phyloP scores from a whole-genome alignment of 768 basidiomycete species.

The Rhodotorula diobovata region DNA sequence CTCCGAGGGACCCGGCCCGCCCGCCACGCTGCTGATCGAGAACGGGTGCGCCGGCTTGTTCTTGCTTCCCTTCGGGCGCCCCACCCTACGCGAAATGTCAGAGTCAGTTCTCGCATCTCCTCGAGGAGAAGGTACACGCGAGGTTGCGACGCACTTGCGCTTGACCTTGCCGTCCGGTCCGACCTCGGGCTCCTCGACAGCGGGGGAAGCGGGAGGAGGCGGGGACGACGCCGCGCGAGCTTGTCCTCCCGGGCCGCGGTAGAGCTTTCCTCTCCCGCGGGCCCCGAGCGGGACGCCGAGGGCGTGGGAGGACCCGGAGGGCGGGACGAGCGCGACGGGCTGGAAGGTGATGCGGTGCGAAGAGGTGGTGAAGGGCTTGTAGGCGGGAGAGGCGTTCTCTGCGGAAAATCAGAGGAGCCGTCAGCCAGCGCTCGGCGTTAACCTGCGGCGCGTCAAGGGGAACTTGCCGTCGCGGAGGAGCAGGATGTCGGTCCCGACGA shows the following conservation, averaged over 20 bases:
- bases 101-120: not conserved
- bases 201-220: too few relatives aligned
- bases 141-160: not conserved
- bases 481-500: constrained; percentile 26
- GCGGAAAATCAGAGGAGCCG: not conserved
- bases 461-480: not conserved
- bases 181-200: too few relatives aligned
- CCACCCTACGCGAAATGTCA: not conserved
- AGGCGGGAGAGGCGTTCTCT: not conserved
- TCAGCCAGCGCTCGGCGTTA: not conserved
- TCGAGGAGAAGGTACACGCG: not conserved
- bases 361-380: constrained; percentile 9
- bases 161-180: too few relatives aligned
- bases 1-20: accelerated
- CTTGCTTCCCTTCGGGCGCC: constrained; percentile 6
- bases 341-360: constrained; percentile 22
- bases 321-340: constrained; percentile 15
- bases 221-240: too few relatives aligned
- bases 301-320: not conserved
- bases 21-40: too few relatives aligned
- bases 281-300: not conserved
- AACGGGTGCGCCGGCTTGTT: constrained; percentile 14
- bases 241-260: too few relatives aligned
- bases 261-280: too few relatives aligned
- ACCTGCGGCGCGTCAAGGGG: not conserved